Evolutionary conservation across 768 basidiomycete genomes (phyloP).

Genomic region (Paxillus ammoniavirescens): DNA sequence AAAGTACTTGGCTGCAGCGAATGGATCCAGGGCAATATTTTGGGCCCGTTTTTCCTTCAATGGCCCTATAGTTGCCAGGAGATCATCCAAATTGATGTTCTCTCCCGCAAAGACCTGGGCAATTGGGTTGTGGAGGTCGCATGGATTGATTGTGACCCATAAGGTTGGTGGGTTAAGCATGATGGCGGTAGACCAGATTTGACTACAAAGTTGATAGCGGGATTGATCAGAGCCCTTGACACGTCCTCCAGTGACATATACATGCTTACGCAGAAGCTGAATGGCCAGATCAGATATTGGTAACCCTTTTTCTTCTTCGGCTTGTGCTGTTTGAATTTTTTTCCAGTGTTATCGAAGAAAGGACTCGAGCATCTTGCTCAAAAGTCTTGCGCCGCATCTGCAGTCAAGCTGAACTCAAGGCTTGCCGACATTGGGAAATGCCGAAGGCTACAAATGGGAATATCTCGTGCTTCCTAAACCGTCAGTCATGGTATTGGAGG

Average conservation of each 20-base stretch:
- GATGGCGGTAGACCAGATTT: background rate
- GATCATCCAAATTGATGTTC: too few relatives aligned
- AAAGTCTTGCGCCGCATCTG: background rate
- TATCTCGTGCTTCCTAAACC: conserved; percentile 8
- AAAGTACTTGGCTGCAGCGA: conserved; percentile 39
- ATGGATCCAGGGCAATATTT: conserved; percentile 39
- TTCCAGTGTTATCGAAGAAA: background rate
- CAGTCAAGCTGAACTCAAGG: background rate
- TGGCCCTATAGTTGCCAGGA: conserved; percentile 22
- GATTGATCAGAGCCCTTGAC: background rate
- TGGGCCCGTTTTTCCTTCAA: conserved; percentile 13
- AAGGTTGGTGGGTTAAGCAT: conserved; percentile 19
- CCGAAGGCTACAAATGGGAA: conserved; percentile 4
- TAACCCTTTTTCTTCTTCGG: background rate
- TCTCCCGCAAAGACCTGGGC: too few relatives aligned
- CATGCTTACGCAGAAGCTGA: background rate
- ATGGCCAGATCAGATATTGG: background rate
- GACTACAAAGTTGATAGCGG: background rate
- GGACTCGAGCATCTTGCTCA: conserved; percentile 13
- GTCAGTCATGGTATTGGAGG: background rate
- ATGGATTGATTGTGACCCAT: too few relatives aligned
- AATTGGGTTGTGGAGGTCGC: too few relatives aligned
- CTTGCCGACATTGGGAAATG: background rate
- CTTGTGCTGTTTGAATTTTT: background rate
- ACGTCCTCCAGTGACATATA: background rate